Evolutionary conservation across 2,329 filamentous ascomycete species (phyloP), one percentile per base, ranked within the genome.

Genomic region (Sporothrix pseudoabietina): DNA sequence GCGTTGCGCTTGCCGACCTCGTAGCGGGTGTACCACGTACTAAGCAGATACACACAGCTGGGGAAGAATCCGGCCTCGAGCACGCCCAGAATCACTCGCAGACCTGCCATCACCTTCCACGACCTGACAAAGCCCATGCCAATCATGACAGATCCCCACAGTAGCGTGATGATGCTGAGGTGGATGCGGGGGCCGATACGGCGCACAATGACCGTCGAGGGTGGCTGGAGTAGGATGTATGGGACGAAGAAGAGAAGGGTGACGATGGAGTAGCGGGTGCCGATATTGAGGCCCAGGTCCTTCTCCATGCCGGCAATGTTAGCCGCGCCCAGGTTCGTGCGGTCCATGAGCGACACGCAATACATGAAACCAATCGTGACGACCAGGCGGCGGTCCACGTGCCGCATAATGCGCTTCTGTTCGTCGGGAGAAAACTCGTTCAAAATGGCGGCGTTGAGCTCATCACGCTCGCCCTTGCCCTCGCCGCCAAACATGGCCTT

Each of bases 321-420:
- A 55, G 92, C 92, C 30, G 88, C 85, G n/a, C 88, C 88, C 79
- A 94, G 82, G 80, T 95, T 95, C 1, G 91, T 93, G 44, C 93
- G 85, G 79, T 96, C 93, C 89, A 95, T 92, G 74, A 95, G 82
- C 76, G 88, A 91, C 77, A 93, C 85, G 79, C 91, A 93, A 81
- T 94, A 94, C 82, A 94, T 87, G 76, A 86, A 79, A 26, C 90
- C 90, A 4, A 89, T 87, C 1, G 87, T 89, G 3, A 86, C 79
- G 55, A 92, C 87, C 3, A 92, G 83, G 1, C 90, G 88, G 41
- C 85, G 83, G 80, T 97, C 93, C 77, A 96, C 84, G 14, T 89
- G 88, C 72, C 86, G 85, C 57, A 94, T 88, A 78, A 96, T 92
- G 57, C 82, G 86, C 79, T 84, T 88, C 82, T 92, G 87, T 81